Evolutionary conservation across 768 basidiomycete species (phyloP), one percentile per base, ranked within the genome.

Genomic region (Ramaria sp.): DNA sequence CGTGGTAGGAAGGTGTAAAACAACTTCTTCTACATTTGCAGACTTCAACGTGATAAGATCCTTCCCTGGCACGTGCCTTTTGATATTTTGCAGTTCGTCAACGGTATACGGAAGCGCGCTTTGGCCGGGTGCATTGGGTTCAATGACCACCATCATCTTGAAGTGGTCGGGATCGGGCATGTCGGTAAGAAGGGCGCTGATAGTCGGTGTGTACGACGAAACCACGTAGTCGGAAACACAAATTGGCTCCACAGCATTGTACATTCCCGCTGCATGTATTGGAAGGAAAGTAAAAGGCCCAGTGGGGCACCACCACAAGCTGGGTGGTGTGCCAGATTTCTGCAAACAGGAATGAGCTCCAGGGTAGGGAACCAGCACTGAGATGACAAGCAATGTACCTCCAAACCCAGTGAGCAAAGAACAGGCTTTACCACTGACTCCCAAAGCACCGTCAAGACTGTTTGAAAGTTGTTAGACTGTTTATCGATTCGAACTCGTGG

Each of bases 231-330:
- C 61, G 57, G 0, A 61, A 7, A 51, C 63, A 49, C 51, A 19
- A 2, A 19, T 30, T 19, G 17, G 60, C n/a, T 53, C 58, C 34
- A 38, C 30, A 51, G 11, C 55, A 50, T 51, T 46, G 39, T 72
- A 73, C 3, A 63, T 63, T 3, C 69, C 67, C 34, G 75, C 74
- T 1, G 72, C 73, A 22, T 75, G 75, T 11, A 76, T 63, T 2
- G 74, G 74, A 49, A 75, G 59, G 27, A 69, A 68, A 1, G 70
- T 31, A 59, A 75, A 69, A 12, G 45, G 59, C 3, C 70, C 68
- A 9, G 71, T 68, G 1, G 68, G 66, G 34, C 70, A 72, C 71
- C 71, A 70, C 62, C 60, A 59, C 2, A 63, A 15, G 17, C 6
- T 15, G 17, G 11, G 17, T 13, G 54, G 42, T 17, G 42, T 57